Percentiles rank a stretch among this genome's conserved stretches.
Evolutionary conservation across 371 early-diverging fungal genomes (phyloP).

Genomic region (Smittium mucronatum): DNA sequence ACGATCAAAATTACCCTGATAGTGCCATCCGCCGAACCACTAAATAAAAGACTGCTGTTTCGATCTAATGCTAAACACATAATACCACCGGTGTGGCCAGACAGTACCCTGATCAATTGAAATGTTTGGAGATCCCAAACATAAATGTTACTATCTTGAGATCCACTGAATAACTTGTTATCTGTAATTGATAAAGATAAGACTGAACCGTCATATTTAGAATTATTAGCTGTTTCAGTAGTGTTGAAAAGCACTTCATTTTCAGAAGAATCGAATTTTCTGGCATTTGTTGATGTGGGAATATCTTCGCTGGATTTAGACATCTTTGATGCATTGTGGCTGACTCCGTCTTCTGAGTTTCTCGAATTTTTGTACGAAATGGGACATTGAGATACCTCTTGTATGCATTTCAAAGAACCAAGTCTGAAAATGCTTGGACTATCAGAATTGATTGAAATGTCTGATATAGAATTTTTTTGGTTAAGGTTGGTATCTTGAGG

Average conservation of each 20-base stretch:
- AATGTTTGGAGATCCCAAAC: conserved; percentile 60
- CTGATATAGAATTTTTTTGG: neutral
- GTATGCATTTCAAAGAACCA: conserved; percentile 5
- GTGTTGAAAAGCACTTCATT: neutral
- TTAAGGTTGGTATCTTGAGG: neutral
- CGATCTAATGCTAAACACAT: conserved; percentile 44
- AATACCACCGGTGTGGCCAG: conserved; percentile 57
- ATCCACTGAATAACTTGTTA: conserved; percentile 52
- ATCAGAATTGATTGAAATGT: neutral
- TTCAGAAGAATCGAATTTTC: neutral
- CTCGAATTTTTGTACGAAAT: neutral
- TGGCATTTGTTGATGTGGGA: neutral
- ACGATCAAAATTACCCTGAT: conserved; percentile 29
- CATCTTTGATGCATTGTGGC: neutral
- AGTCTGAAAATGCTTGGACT: neutral
- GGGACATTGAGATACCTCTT: neutral
- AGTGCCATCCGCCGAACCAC: conserved; percentile 60
- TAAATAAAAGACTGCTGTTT: conserved; percentile 45
- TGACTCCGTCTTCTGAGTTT: neutral
- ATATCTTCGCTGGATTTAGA: neutral
- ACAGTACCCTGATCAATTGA: conserved; percentile 37
- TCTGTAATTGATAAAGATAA: conserved; percentile 48
- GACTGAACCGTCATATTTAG: conserved; percentile 27
- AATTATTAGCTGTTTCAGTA: neutral
- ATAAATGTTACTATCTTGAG: conserved; percentile 49